Evolutionary conservation across 768 basidiomycete species (phyloP).

Genomic region (Kwoniella dendrophila): DNA sequence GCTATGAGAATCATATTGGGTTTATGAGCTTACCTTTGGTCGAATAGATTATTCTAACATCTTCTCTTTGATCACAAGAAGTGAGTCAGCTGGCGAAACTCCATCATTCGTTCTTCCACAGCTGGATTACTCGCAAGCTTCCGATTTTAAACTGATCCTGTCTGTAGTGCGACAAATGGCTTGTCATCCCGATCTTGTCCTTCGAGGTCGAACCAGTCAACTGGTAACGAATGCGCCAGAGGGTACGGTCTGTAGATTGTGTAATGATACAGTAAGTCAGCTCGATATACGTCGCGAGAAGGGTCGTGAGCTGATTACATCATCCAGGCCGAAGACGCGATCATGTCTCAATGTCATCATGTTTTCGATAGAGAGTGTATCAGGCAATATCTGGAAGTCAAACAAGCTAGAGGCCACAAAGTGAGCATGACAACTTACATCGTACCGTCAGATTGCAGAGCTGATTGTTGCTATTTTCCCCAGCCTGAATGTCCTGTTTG

Average conservation of each 20-base stretch:
- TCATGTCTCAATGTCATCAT: slow-evolving; percentile 87
- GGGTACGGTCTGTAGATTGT: slow-evolving; percentile 87
- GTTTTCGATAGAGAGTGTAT: slow-evolving; percentile 97
- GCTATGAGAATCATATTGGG: background rate
- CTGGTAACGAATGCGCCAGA: slow-evolving; percentile 64
- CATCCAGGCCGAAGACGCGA: slow-evolving; percentile 78
- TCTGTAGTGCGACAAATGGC: slow-evolving; percentile 56
- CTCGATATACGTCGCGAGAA: background rate
- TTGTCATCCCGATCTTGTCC: slow-evolving; percentile 79
- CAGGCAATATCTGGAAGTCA: slow-evolving; percentile 82
- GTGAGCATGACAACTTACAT: slow-evolving; percentile 57
- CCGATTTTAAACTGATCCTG: background rate
- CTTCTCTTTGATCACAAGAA: slow-evolving; percentile 76
- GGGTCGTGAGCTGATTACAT: background rate
- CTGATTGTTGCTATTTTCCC: background rate
- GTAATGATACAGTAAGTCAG: slow-evolving; percentile 74
- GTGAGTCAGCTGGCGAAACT: slow-evolving; percentile 58
- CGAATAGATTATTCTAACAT: slow-evolving; percentile 56
- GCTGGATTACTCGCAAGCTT: too few relatives aligned
- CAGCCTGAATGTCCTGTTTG: slow-evolving; percentile 94
- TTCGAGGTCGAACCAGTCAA: slow-evolving; percentile 76
- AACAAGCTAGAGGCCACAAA: slow-evolving; percentile 58
- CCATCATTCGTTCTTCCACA: background rate
- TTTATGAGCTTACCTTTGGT: background rate
- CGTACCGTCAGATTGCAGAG: background rate